These are phyloP conservation scores for Corniculantispora saksenae DNA, from an alignment of 2,329 filamentous ascomycete genomes.

Conservation along the genomic window DNA sequence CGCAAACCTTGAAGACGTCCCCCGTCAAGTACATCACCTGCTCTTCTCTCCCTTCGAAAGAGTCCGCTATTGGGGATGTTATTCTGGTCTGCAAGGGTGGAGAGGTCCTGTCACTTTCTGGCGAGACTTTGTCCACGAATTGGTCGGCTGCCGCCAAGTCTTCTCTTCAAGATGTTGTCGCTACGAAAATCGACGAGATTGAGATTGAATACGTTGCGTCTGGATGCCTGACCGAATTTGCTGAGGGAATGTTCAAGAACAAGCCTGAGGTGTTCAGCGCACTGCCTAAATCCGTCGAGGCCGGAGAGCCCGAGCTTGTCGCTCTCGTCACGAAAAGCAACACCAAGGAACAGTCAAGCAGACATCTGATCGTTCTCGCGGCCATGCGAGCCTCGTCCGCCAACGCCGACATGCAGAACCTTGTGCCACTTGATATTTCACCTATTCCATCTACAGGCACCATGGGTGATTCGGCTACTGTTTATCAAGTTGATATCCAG, in stretches of 20 bases:
- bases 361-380: constrained; percentile 37
- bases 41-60: constrained; percentile 30
- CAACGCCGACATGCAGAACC: constrained; percentile 33
- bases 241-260: constrained; percentile 57
- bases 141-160: constrained; percentile 39
- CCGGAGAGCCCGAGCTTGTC: constrained; percentile 51
- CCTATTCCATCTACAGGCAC: constrained; percentile 34
- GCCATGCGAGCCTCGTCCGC: constrained; percentile 29
- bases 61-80: constrained; percentile 39
- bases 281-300: constrained; percentile 49
- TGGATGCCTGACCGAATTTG: constrained; percentile 48
- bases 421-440: constrained; percentile 43
- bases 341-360: constrained; percentile 31
- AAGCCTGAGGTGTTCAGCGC: constrained; percentile 53
- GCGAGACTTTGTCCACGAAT: constrained; percentile 45
- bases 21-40: constrained; percentile 38
- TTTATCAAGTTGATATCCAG: constrained; percentile 61
- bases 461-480: constrained; percentile 22
- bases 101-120: constrained; percentile 60
- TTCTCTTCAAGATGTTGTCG: constrained; percentile 37
- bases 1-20: constrained; percentile 43
- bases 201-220: constrained; percentile 53
- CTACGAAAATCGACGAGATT: constrained; percentile 37
- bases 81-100: constrained; percentile 62
- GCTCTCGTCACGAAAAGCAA: constrained; percentile 49